phyloP scores from a whole-genome alignment of 352 stramenopile genomes.

The Pythium guiyangense region DNA sequence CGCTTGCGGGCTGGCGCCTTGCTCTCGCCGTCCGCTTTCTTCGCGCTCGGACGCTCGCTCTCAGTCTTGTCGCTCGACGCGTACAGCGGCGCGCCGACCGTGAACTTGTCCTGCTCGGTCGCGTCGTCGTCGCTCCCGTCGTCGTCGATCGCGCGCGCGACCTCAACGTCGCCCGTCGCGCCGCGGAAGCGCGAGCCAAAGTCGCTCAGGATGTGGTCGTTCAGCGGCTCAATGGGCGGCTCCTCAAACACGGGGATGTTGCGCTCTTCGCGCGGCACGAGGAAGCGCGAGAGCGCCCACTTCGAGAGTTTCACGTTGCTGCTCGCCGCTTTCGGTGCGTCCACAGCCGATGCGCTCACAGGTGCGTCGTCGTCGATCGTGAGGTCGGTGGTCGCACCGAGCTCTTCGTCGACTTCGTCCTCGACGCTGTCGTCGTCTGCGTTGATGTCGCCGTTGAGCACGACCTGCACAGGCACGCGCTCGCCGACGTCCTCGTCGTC shows the following conservation, averaged over 20 bases:
- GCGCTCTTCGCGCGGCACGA: constrained; percentile 50
- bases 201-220: constrained; percentile 81
- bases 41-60: constrained; percentile 13
- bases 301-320: constrained; percentile 52
- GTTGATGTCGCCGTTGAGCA: constrained; percentile 7
- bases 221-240: constrained; percentile 67
- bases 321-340: background rate
- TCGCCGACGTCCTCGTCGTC: constrained; percentile 43
- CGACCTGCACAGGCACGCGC: constrained; percentile 20
- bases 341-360: background rate
- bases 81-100: constrained; percentile 55
- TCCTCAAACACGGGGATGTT: constrained; percentile 53
- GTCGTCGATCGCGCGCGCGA: constrained; percentile 38
- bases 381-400: constrained; percentile 16
- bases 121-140: constrained; percentile 21
- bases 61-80: constrained; percentile 12
- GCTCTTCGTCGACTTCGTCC: constrained; percentile 16
- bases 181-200: constrained; percentile 72
- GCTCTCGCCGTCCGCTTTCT: constrained; percentile 16
- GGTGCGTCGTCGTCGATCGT: background rate
- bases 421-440: constrained; percentile 13
- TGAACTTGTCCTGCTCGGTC: constrained; percentile 20
- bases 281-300: constrained; percentile 68
- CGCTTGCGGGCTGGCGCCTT: constrained; percentile 34
- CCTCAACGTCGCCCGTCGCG: constrained; percentile 31